Percentiles rank a stretch among this genome's conserved stretches.
phyloP scores from a whole-genome alignment of 148 eudicot species.

The Dianthus caryophyllus region DNA sequence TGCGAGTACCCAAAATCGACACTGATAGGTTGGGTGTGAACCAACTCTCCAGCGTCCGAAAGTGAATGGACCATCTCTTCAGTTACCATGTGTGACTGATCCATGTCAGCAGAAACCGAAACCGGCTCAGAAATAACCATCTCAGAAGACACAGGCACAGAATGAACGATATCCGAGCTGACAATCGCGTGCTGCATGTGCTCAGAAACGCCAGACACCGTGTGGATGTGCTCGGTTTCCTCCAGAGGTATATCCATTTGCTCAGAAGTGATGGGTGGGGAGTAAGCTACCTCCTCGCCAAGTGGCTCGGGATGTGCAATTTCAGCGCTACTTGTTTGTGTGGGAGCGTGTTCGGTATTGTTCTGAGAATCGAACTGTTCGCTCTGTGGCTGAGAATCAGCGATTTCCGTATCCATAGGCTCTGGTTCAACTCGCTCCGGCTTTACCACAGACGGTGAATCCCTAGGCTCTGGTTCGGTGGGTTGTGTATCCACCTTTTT shows the following conservation, averaged over 20 bases:
- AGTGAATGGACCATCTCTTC: constrained; percentile 15
- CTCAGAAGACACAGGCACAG: constrained; percentile 9
- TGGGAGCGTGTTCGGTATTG: constrained; percentile 4
- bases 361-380: constrained; percentile 16
- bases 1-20: constrained; percentile 1
- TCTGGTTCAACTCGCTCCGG: constrained; percentile 24
- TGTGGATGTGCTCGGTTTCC: constrained; percentile 15
- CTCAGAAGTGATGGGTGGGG: constrained; percentile 20
- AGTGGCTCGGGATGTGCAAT: constrained; percentile 29
- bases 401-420: constrained; percentile 18
- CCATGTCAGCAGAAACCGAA: constrained; percentile 13
- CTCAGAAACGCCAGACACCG: constrained; percentile 1
- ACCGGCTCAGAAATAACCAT: neutral
- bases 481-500: constrained; percentile 10
- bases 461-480: constrained; percentile 12
- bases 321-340: constrained; percentile 17
- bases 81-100: neutral
- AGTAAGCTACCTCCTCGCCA: constrained; percentile 24
- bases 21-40: constrained; percentile 11
- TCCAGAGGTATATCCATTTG: constrained; percentile 16
- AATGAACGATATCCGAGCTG: constrained; percentile 20
- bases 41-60: constrained; percentile 6
- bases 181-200: constrained; percentile 16
- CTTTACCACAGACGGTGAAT: constrained; percentile 13
- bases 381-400: constrained; percentile 7